Evolutionary conservation across 768 basidiomycete species (phyloP), one percentile per base, ranked within the genome.

Genomic region (Harrya chromipes): DNA sequence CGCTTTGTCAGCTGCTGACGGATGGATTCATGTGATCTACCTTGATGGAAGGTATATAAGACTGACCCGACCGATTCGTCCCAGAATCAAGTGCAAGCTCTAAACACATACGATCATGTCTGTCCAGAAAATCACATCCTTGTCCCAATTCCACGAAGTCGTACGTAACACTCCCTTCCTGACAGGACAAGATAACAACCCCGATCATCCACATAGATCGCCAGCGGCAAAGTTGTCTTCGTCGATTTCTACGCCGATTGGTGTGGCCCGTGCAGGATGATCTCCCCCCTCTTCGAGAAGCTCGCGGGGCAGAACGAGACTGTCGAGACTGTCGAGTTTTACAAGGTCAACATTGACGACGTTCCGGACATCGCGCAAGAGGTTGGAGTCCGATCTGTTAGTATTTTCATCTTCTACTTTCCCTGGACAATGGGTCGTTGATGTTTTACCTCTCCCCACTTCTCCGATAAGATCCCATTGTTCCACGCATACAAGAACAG

Each of bases 271-370:
- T 61, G 60, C 39, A 52, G 1, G 13, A 0, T 1, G 0, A 62
- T 61, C 4, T 55, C 60, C 0, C 66, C 63, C 12, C 0, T 2
- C 0, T 65, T 61, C 11, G 20, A 54, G 1, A 3, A 10, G 1
- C 34, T 52, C 5, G 47, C 50, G 0, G 0, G n/a, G 1, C 12
- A 53, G 11, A 40, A 47, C 0, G 45, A 59, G 1, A 62, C 53
- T 7, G 59, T 84, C 0, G 45, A 59, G 1, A 62, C 53, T 7
- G 59, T 84, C 50, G 72, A 72, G 14, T 90, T 86, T 71, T 84
- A 81, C 75, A 89, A 87, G 67, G 77, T 89, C 52, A 81, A 91
- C 55, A 78, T 86, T 24, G 88, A 91, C 56, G 68, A 69, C 6
- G 73, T 76, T 42, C 29, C 53, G 0, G 72, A 75, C 0, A 74